These are phyloP conservation scores for Colletotrichum phormii DNA, from an alignment of 2,329 filamentous ascomycete species.

Conservation along the genomic window DNA sequence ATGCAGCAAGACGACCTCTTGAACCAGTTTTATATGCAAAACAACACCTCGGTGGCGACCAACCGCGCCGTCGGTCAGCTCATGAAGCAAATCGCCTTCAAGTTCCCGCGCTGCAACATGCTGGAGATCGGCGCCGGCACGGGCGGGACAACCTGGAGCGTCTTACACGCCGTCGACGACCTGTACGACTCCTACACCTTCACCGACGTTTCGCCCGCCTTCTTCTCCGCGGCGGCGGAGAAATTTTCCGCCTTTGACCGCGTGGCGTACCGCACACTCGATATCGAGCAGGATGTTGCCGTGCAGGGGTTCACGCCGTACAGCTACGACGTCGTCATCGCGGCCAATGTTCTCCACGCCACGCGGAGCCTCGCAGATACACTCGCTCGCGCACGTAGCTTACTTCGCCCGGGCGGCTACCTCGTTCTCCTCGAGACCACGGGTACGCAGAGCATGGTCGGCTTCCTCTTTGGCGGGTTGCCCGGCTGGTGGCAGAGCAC, in stretches of 20 bases:
- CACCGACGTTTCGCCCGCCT: neutral
- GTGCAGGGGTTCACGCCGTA: slow-evolving; percentile 46
- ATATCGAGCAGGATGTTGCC: slow-evolving; percentile 40
- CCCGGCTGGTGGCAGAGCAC: slow-evolving; percentile 45
- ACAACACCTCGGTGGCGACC: slow-evolving; percentile 44
- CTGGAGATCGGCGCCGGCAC: neutral
- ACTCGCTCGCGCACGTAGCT: neutral
- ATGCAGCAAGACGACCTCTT: no score
- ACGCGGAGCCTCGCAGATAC: slow-evolving; percentile 38
- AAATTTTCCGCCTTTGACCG: neutral
- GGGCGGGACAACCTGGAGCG: neutral
- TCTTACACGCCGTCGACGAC: slow-evolving; percentile 38
- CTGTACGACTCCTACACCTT: slow-evolving; percentile 51
- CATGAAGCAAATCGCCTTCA: neutral
- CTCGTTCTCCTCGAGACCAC: neutral
- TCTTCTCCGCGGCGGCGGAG: neutral
- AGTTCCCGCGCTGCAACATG: neutral
- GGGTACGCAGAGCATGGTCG: no score
- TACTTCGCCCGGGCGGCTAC: slow-evolving; percentile 1
- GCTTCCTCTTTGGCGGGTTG: slow-evolving; percentile 41
- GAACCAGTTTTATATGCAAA: neutral
- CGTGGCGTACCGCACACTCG: slow-evolving; percentile 40
- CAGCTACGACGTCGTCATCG: slow-evolving; percentile 52
- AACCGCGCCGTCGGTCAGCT: neutral
- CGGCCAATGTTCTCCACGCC: slow-evolving; percentile 51